Evolutionary conservation across 2,329 filamentous ascomycete species (phyloP), one percentile per base, ranked within the genome.

Genomic region (Xylariaceae sp.): DNA sequence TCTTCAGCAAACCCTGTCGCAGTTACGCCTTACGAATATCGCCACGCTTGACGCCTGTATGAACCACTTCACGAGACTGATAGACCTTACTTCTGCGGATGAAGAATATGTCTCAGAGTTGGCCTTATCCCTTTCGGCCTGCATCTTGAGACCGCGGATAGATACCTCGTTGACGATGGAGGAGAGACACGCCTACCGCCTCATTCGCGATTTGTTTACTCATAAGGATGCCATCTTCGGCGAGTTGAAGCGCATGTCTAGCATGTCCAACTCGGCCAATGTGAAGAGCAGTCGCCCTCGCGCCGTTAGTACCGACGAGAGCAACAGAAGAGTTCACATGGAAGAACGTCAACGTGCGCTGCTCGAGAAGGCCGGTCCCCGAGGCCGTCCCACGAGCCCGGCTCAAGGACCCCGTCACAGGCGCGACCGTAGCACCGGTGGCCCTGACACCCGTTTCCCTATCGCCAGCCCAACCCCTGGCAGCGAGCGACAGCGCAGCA

Each of bases 11-110:
- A 97, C 94, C 0, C 87, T 99, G 58, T 93, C 92, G 45, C 92
- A 97, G 74, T 84, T 99, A 58, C 89, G 93, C 62, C 86, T 99
- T 58, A 92, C 94, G 65, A 99, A 99, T 74, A 99, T 99, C 74
- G 94, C 94, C 52, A 97, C 94, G n/a, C 85, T 99, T 61, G 94
- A 99, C 74, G 94, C 94, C 47, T 89, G 96, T 72, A 96, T 95
- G 82, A 97, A 96, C 66, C 94, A 99, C 76, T 97, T 99, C 74
- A 97, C 93, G 45, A 89, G 94, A 62, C 80, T 99, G 61, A 95
- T 99, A 71, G 94, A 99, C 74, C 82, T 99, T 64, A 99, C 94
- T 1, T 97, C 93, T 11, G 94, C 94, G 37, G 93, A 96, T 67
- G 94, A 99, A 72, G 78, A 85, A 49, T 99, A 96, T 71, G 77